Conservation (phyloP, 192 early-diverging fungal species). For the Coemansia sp. region DNA sequence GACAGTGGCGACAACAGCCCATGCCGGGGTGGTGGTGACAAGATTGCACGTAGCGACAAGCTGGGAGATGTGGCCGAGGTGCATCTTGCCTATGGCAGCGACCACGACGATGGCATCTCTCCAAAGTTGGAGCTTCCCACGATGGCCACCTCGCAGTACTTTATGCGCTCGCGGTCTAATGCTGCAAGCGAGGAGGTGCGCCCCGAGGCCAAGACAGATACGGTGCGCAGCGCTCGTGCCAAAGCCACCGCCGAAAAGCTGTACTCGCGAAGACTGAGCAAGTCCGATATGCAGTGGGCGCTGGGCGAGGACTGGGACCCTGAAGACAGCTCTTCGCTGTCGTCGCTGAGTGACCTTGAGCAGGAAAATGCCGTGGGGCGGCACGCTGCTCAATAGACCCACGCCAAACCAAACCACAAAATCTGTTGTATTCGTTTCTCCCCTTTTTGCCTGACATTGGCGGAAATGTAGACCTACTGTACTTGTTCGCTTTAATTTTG, state of each 20-base stretch:
- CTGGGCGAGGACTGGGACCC: slow-evolving; percentile 52
- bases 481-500: not conserved
- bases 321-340: slow-evolving; percentile 39
- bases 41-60: not conserved
- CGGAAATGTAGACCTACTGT: slow-evolving; percentile 4
- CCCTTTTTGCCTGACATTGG: not conserved
- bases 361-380: slow-evolving; percentile 4
- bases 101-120: not conserved
- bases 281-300: slow-evolving; percentile 51
- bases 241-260: slow-evolving; percentile 32
- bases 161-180: slow-evolving; percentile 45
- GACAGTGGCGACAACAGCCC: not conserved
- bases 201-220: slow-evolving; percentile 44
- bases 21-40: not conserved
- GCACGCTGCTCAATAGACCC: not conserved
- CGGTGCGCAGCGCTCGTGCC: slow-evolving; percentile 38
- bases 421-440: not conserved
- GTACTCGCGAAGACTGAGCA: slow-evolving; percentile 44
- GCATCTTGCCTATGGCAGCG: not conserved
- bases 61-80: not conserved
- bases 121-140: slow-evolving; percentile 4
- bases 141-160: slow-evolving; percentile 28
- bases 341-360: slow-evolving; percentile 36
- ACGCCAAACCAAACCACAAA: not conserved
- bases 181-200: slow-evolving; percentile 48